A percentile compares a stretch with the other conserved stretches of the same genome.
phyloP scores from a whole-genome alignment of 176 grass and related monocot genomes.

The Zea luxurians region DNA sequence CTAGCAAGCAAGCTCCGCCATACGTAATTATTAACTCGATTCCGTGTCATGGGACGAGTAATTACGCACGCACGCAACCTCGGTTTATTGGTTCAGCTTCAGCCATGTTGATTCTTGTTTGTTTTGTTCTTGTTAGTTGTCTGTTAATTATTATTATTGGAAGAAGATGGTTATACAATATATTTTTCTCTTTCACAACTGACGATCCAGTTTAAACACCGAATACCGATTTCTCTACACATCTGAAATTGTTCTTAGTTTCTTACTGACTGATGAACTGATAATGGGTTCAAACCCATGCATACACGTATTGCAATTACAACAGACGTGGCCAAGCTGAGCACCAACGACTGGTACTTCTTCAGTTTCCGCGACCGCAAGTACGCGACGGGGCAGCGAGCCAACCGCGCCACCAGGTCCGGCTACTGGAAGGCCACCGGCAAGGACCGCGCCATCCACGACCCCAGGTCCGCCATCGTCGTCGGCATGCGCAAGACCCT shows the following conservation, averaged over 20 bases:
- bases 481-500: slow-evolving; percentile 90
- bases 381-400: slow-evolving; percentile 72
- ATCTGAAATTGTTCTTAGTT: too few relatives aligned
- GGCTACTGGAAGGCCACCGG: slow-evolving; percentile 94
- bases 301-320: too few relatives aligned
- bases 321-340: slow-evolving; percentile 69
- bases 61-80: slow-evolving; percentile 31
- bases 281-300: not conserved
- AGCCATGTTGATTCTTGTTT: too few relatives aligned
- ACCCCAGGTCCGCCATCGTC: slow-evolving; percentile 33
- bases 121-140: too few relatives aligned
- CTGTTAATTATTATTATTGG: too few relatives aligned
- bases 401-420: slow-evolving; percentile 74
- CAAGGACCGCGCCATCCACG: slow-evolving; percentile 62
- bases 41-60: slow-evolving; percentile 30
- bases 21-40: not conserved
- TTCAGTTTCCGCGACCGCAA: slow-evolving; percentile 89
- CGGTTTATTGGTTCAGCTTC: too few relatives aligned
- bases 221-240: too few relatives aligned
- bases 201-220: too few relatives aligned
- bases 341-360: slow-evolving; percentile 85
- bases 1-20: slow-evolving; percentile 25
- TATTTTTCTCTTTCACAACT: too few relatives aligned
- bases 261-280: not conserved
- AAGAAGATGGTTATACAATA: too few relatives aligned